A percentile compares a stretch with the other conserved stretches of the same genome.
Evolutionary conservation across 2,329 filamentous ascomycete genomes (phyloP).

Genomic region (Grosmannia clavigera): DNA sequence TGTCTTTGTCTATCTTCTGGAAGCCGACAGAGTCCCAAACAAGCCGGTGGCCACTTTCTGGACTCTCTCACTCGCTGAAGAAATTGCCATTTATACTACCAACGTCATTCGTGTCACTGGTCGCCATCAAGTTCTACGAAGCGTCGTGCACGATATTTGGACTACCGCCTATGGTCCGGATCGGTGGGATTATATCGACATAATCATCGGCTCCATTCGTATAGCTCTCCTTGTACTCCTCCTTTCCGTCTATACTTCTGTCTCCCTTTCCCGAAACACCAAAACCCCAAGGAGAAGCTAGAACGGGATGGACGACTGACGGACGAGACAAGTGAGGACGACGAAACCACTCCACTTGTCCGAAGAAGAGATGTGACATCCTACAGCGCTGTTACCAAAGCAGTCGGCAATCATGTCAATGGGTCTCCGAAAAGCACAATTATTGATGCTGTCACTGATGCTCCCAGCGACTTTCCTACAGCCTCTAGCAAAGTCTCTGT

Average conservation of each 20-base stretch:
- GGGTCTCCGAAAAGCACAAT: background rate
- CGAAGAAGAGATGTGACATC: conserved; percentile 19
- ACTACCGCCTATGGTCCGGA: conserved; percentile 21
- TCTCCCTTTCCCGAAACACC: conserved; percentile 28
- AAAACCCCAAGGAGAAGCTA: conserved; percentile 27
- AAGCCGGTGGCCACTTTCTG: conserved; percentile 71
- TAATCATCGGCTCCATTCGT: conserved; percentile 55
- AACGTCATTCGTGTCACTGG: conserved; percentile 58
- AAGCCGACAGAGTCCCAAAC: conserved; percentile 64
- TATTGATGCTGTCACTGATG: conserved; percentile 11
- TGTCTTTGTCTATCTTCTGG: conserved; percentile 42
- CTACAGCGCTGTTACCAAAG: background rate
- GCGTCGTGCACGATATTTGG: conserved; percentile 26
- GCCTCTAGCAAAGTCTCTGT: conserved; percentile 18
- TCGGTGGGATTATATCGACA: conserved; percentile 51
- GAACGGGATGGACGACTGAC: conserved; percentile 27
- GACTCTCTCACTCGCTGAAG: conserved; percentile 58
- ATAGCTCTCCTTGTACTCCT: conserved; percentile 41
- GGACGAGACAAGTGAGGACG: background rate
- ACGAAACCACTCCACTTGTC: conserved; percentile 43
- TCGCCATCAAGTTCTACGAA: conserved; percentile 18
- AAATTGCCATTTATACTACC: conserved; percentile 57
- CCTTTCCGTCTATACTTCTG: conserved; percentile 43
- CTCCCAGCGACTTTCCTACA: conserved; percentile 19
- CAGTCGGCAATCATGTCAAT: background rate